Percentiles rank a stretch among this genome's conserved stretches.
phyloP scores from a whole-genome alignment of 1,284 basidiomycete genomes.

The Melanopsichium pennsylvanicum region DNA sequence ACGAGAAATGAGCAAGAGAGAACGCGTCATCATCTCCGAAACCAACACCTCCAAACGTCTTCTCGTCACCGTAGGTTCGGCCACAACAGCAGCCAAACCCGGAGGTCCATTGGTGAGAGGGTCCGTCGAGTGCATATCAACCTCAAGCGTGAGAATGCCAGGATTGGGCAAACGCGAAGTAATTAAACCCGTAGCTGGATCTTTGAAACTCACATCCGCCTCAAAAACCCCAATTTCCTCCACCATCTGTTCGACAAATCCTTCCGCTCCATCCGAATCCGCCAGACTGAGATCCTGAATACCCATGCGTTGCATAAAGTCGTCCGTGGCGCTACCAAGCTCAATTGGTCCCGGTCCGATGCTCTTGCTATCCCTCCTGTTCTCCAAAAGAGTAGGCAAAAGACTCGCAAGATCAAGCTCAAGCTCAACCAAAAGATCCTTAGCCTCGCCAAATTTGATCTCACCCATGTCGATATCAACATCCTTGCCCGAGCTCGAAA shows the following conservation, averaged over 20 bases:
- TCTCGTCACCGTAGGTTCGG: conserved; percentile 57
- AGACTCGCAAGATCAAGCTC: conserved; percentile 53
- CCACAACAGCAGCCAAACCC: conserved; percentile 47
- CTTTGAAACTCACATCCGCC: conserved; percentile 55
- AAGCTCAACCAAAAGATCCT: conserved; percentile 61
- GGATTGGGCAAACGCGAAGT: conserved; percentile 45
- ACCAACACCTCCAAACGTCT: conserved; percentile 58
- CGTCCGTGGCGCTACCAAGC: conserved; percentile 57
- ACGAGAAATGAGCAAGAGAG: conserved; percentile 55
- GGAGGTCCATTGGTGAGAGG: conserved; percentile 46
- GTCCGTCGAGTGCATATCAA: conserved; percentile 52
- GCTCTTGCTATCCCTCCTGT: conserved; percentile 30
- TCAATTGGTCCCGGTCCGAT: conserved; percentile 42
- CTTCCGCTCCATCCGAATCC: conserved; percentile 39
- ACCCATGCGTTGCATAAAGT: conserved; percentile 61
- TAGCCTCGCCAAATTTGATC: conserved; percentile 58
- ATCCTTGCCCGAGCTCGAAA: conserved; percentile 85
- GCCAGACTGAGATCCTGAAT: conserved; percentile 51
- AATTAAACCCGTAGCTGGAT: conserved; percentile 41
- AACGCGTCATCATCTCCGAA: conserved; percentile 61
- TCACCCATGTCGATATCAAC: conserved; percentile 95
- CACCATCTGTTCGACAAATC: conserved; percentile 49
- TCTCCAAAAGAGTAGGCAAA: conserved; percentile 33
- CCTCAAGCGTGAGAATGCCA: conserved; percentile 53
- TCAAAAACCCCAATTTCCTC: conserved; percentile 60